Evolutionary conservation across 1,139 yeast species (phyloP).

Genomic region (Nadsonia starkeyi-henricii): DNA sequence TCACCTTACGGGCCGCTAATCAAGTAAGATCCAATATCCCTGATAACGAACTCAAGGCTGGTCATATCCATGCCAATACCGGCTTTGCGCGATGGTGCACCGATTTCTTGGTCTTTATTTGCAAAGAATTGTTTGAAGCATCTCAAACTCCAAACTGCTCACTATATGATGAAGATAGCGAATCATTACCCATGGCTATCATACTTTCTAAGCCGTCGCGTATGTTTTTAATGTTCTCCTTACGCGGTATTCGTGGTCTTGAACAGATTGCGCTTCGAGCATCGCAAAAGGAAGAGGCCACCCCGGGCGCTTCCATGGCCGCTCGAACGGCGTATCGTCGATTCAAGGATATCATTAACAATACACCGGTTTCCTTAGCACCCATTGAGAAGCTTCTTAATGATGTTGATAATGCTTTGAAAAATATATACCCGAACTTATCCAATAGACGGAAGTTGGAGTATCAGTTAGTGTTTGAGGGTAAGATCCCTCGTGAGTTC

Average conservation of each 20-base stretch:
- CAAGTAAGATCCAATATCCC: conserved; percentile 11
- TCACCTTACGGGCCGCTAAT: conserved; percentile 38
- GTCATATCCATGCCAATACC: conserved; percentile 41
- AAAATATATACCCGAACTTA: conserved; percentile 13
- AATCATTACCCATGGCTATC: conserved; percentile 20
- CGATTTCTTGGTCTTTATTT: conserved; percentile 50
- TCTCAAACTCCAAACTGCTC: conserved; percentile 11
- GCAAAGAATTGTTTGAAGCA: conserved; percentile 43
- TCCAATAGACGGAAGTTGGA: conserved; percentile 32
- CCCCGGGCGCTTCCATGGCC: conserved; percentile 10
- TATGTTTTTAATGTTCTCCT: conserved; percentile 50
- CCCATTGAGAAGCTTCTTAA: conserved; percentile 49
- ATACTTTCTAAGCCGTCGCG: conserved; percentile 56
- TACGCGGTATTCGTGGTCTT: conserved; percentile 55
- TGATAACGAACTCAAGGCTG: conserved; percentile 46
- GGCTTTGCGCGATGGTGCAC: conserved; percentile 73
- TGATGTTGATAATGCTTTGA: conserved; percentile 34
- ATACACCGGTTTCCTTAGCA: conserved; percentile 44
- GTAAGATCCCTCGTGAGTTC: conserved; percentile 38
- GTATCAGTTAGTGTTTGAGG: conserved; percentile 53
- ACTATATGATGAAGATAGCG: conserved; percentile 7
- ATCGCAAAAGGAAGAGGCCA: conserved; percentile 23
- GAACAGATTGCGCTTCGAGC: conserved; percentile 34
- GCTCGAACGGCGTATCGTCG: conserved; percentile 18
- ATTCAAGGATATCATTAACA: conserved; percentile 38